Evolutionary conservation across 75 land plant species (phyloP).

Genomic region (Picea sitchensis): DNA sequence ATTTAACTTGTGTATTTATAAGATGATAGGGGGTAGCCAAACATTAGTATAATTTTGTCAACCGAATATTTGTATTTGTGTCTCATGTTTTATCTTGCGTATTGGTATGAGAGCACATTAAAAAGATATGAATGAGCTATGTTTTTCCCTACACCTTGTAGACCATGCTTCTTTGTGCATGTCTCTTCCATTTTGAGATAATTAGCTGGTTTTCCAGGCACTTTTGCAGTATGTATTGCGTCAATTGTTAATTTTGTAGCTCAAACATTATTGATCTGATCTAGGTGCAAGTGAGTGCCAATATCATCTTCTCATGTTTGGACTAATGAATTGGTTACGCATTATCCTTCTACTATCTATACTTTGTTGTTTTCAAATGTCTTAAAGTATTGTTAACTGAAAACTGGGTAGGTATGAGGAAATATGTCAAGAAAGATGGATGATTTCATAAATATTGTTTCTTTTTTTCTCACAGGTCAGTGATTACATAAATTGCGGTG

Average conservation of each 20-base stretch:
- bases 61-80: not conserved
- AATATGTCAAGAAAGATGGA: not conserved
- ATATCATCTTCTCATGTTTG: not conserved
- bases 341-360: not conserved
- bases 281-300: not conserved
- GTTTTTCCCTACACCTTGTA: not conserved
- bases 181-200: not conserved
- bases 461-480: conserved; percentile 38
- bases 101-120: not conserved
- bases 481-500: too few relatives aligned
- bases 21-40: not conserved
- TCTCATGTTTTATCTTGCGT: not conserved
- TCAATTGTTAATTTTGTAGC: not conserved
- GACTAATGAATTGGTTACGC: too few relatives aligned
- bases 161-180: too few relatives aligned
- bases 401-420: not conserved
- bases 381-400: not conserved
- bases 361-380: not conserved
- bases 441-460: not conserved
- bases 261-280: not conserved
- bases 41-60: not conserved
- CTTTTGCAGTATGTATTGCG: not conserved
- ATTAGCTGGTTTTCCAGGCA: not conserved
- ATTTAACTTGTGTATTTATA: not conserved
- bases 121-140: not conserved